A percentile compares a stretch with the other conserved stretches of the same genome.
Evolutionary conservation across 345 rosid genomes (phyloP).

Genomic region (Salix purpurea): DNA sequence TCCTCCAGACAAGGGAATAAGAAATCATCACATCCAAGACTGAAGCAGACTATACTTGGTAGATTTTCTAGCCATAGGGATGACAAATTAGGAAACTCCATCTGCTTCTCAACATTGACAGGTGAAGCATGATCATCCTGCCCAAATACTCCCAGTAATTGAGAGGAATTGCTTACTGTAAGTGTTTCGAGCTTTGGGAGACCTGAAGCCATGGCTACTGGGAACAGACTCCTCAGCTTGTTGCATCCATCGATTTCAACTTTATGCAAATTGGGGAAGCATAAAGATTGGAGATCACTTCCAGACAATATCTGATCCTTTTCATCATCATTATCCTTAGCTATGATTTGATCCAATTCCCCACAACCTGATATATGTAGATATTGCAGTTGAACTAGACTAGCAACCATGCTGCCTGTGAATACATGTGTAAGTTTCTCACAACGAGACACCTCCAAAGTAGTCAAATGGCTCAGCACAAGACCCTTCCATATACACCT

Average conservation of each 20-base stretch:
- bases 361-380: fast-evolving
- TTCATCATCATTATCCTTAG: neutral
- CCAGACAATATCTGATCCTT: neutral
- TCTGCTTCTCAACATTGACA: neutral
- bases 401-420: too few species aligned
- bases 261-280: neutral
- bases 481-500: too few species aligned
- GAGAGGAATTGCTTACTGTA: neutral
- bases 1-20: fast-evolving
- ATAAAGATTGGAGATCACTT: neutral
- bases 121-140: neutral
- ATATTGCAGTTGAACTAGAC: too few species aligned
- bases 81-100: neutral
- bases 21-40: neutral
- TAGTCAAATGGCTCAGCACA: too few species aligned
- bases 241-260: fast-evolving
- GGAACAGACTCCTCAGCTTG: neutral
- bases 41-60: neutral
- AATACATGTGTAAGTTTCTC: too few species aligned
- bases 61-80: fast-evolving
- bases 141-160: neutral
- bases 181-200: neutral
- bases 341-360: too few species aligned
- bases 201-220: neutral
- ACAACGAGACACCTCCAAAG: fast-evolving